Conservation (phyloP, 1,284 basidiomycete genomes). For the Pseudozyma flocculosa region DNA sequence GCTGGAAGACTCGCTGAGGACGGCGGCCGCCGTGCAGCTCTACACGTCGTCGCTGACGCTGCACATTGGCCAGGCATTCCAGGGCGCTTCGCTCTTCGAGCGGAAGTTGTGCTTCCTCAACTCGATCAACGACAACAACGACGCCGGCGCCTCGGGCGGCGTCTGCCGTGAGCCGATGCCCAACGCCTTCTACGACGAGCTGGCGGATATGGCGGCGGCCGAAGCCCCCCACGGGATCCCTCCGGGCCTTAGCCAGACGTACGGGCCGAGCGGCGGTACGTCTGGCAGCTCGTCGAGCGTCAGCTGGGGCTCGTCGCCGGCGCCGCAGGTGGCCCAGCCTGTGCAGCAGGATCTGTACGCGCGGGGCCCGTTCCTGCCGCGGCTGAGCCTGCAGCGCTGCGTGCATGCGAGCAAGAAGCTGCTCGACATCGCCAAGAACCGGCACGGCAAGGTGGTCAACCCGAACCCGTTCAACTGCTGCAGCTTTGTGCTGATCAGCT, state of each 20-base stretch:
- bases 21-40: slow-evolving; percentile 45
- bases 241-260: not conserved
- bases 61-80: slow-evolving; percentile 52
- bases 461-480: slow-evolving; percentile 54
- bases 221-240: slow-evolving; percentile 6
- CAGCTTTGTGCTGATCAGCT: slow-evolving; percentile 50
- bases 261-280: too few relatives aligned
- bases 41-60: slow-evolving; percentile 50
- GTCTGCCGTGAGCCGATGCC: slow-evolving; percentile 48
- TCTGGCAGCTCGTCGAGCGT: not conserved
- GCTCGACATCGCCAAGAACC: slow-evolving; percentile 43
- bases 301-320: slow-evolving; percentile 3
- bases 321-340: slow-evolving; percentile 6
- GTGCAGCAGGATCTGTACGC: slow-evolving; percentile 43
- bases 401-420: slow-evolving; percentile 47
- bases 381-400: slow-evolving; percentile 41
- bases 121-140: slow-evolving; percentile 41
- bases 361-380: slow-evolving; percentile 45
- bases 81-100: slow-evolving; percentile 50
- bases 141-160: slow-evolving; percentile 12
- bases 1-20: slow-evolving; percentile 39
- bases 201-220: slow-evolving; percentile 8
- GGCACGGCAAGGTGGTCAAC: slow-evolving; percentile 29
- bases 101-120: slow-evolving; percentile 54
- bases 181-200: slow-evolving; percentile 14